Evolutionary conservation across 768 basidiomycete species (phyloP).

Genomic region (Coprinopsis marcescibilis): DNA sequence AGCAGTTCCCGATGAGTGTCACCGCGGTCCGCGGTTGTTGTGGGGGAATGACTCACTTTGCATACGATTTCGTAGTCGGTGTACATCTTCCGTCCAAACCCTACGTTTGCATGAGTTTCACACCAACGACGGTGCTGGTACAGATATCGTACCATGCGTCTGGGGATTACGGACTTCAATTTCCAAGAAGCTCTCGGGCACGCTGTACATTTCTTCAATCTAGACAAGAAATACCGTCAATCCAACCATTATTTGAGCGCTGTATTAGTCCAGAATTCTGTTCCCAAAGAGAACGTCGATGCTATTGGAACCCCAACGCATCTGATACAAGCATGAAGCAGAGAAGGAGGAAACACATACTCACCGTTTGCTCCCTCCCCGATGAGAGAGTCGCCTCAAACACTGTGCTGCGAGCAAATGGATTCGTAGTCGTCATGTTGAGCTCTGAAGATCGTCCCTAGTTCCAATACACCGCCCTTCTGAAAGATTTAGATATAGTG

Average conservation of each 20-base stretch:
- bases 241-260: no score
- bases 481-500: no score
- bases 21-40: constrained; percentile 1
- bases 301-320: no score
- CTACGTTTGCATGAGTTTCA: constrained; percentile 31
- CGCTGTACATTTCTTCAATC: constrained; percentile 98
- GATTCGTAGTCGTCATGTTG: constrained; percentile 18
- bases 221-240: constrained; percentile 22
- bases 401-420: constrained; percentile 55
- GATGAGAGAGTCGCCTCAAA: constrained; percentile 49
- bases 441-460: no score
- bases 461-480: no score
- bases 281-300: no score
- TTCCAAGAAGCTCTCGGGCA: constrained; percentile 95
- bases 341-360: constrained; percentile 20
- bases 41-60: constrained; percentile 53
- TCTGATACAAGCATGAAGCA: no score
- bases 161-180: constrained; percentile 97
- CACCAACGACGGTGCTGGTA: background rate
- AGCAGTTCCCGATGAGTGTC: background rate
- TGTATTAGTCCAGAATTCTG: no score
- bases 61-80: constrained; percentile 99
- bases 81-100: constrained; percentile 97
- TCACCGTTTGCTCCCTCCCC: constrained; percentile 55
- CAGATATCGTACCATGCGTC: constrained; percentile 71